Evolutionary conservation across 306 rosid genomes (phyloP), one percentile per base, ranked within the genome.

Genomic region (Sindora glabra): DNA sequence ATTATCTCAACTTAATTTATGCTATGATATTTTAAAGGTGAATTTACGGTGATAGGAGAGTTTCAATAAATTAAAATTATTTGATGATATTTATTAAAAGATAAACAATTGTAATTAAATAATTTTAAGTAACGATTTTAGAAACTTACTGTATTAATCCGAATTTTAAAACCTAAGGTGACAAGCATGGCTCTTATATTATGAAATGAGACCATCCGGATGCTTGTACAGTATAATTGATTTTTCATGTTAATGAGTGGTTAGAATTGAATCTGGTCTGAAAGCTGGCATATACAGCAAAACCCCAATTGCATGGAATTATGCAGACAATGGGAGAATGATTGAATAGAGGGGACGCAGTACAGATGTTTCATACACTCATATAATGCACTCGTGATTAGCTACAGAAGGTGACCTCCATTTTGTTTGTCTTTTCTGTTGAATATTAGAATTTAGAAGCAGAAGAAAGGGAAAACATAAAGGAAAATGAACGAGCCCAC

Each of bases 281-380:
- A 18, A 58, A 27, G 46, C 18, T 19, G 21, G 40, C 37, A 49
- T 38, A 15, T 8, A 59, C 11, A 12, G n/a, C n/a, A n/a, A n/a
- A 62, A 17, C 15, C 44, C 14, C 15, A 44, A n/a, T 37, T 62
- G 57, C 69, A 61, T 44, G 50, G 29, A 39, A 49, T 15, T 54
- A 13, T 6, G 19, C 48, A 13, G 10, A 9, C 2, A 8, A 13
- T 15, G 5, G n/a, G 30, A 38, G 42, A 38, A 0, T 1, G 3
- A 38, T 38, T 14, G 3, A 12, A 12, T 37, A 37, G 8, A 37
- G 13, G 10, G 2, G n/a, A 38, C 4, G 42, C 42, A 38, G 4
- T 12, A 11, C 11, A 8, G 11, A 34, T 9, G 0, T 2, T 9
- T 29, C 8, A 29, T 26, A 26, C 6, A 26, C 30, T 2, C 30